Conservation (phyloP, 768 basidiomycete species). For the Serpula lacrymans region DNA sequence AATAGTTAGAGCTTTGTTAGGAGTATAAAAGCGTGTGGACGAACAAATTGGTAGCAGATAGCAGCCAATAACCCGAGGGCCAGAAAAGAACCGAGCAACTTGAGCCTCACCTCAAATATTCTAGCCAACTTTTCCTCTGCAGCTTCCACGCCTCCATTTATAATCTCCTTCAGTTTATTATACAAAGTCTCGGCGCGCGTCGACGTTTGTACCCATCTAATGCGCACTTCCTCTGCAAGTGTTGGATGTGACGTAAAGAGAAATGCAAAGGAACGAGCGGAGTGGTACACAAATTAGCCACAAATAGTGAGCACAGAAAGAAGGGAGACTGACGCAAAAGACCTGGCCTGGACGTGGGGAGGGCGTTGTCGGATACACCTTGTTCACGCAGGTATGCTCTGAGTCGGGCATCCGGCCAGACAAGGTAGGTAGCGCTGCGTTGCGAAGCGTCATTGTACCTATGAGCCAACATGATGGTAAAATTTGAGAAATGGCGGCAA, state of each 20-base stretch:
- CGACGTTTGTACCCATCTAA: conserved; percentile 72
- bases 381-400: conserved; percentile 83
- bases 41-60: background rate
- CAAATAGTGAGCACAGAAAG: background rate
- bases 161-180: conserved; percentile 57
- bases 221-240: conserved; percentile 66
- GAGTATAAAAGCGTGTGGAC: background rate
- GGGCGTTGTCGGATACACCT: conserved; percentile 65
- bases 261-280: conserved; percentile 1
- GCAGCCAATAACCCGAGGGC: background rate
- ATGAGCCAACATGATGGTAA: too few species aligned
- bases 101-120: conserved; percentile 32
- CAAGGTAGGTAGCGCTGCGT: conserved; percentile 62
- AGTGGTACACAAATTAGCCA: background rate
- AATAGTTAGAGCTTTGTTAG: too few species aligned
- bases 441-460: conserved; percentile 52
- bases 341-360: conserved; percentile 66
- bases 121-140: conserved; percentile 73
- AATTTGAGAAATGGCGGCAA: too few species aligned
- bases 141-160: conserved; percentile 64
- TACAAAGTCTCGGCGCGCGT: conserved; percentile 56
- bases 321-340: conserved; percentile 58
- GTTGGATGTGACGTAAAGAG: background rate
- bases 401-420: conserved; percentile 92
- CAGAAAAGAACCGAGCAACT: conserved; percentile 2